phyloP scores from a whole-genome alignment of 345 rosid species.

The Acer campestre region DNA sequence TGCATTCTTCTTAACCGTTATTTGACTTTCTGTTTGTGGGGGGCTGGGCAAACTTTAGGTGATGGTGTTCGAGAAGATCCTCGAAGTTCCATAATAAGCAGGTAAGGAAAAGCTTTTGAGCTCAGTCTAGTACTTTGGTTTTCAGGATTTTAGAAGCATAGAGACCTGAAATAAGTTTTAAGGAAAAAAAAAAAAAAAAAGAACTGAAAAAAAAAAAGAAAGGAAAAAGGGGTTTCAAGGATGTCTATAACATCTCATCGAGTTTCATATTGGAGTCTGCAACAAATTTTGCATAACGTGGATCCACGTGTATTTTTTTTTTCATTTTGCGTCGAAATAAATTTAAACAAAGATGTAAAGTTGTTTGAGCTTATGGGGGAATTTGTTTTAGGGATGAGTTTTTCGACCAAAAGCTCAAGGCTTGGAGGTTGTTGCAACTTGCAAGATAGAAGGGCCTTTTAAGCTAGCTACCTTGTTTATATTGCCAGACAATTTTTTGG shows the following conservation, averaged over 20 bases:
- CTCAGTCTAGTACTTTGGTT: slow-evolving; percentile 13
- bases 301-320: slow-evolving; percentile 21
- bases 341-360: slow-evolving; percentile 28
- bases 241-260: slow-evolving; percentile 16
- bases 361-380: slow-evolving; percentile 24
- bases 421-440: slow-evolving; percentile 1
- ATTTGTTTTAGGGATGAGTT: slow-evolving; percentile 13
- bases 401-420: slow-evolving; percentile 15
- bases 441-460: slow-evolving; percentile 5
- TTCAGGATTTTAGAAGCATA: slow-evolving; percentile 21
- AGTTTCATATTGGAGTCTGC: slow-evolving; percentile 16
- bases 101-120: slow-evolving; percentile 24
- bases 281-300: slow-evolving; percentile 23
- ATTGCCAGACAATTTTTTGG: background rate
- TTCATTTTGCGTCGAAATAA: slow-evolving; percentile 32
- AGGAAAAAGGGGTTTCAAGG: background rate
- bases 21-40: slow-evolving; percentile 3
- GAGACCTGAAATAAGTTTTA: slow-evolving; percentile 1
- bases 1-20: background rate
- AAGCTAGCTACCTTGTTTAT: slow-evolving; percentile 18
- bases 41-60: slow-evolving; percentile 30
- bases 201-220: background rate
- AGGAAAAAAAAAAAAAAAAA: background rate
- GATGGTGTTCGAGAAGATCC: slow-evolving; percentile 25
- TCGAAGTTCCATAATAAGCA: slow-evolving; percentile 52